Base-by-base conservation (phyloP, 1,139 yeast species). In the Taphrina wiesneri region DNA sequence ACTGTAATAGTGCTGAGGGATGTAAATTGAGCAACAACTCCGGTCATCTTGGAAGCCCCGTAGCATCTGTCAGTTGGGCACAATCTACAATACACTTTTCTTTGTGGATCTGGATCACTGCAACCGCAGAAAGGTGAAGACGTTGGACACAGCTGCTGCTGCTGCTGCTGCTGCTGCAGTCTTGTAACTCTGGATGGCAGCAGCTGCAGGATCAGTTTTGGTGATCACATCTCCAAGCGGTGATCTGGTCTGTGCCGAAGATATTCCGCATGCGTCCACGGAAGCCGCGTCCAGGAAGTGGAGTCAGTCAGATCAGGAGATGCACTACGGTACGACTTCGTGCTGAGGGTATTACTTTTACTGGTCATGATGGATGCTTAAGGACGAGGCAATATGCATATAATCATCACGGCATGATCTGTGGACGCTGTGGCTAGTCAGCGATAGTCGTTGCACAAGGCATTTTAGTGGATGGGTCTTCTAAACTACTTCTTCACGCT, bases 381-480 rank as follows among this genome's bases (percentile, higher is more conserved):
- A n/a, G n/a, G n/a, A n/a, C n/a, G n/a, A n/a, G n/a, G n/a, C n/a
- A n/a, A n/a, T n/a, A n/a, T n/a, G n/a, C n/a, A n/a, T n/a, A n/a
- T n/a, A n/a, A n/a, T n/a, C n/a, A n/a, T 39, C 43, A 39, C 17
- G 19, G 43, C 43, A 39, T 13, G 6, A 15, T n/a, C 7, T 39
- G 19, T 30, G 34, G 6, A 30, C 34, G 11, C 34, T 6, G 43
- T n/a, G 17, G 19, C 43, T 39, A 9, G 17, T 30, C 34, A 30
- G 34, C 34, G 34, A 11, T 6, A 30, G 6, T 30, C 11, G 6
- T 11, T 11, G 9, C 9, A 30, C 11, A 6, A 6, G 6, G 9
- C 34, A 30, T 30, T 30, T 11, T n/a, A n/a, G 43, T 15, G 43
- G 17, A 60, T 60, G 64, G 64, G 64, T 30, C 39, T 60, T 23